These are phyloP conservation scores for Piper longum DNA, from an alignment of 164 flowering plant genomes.

Conservation along the genomic window DNA sequence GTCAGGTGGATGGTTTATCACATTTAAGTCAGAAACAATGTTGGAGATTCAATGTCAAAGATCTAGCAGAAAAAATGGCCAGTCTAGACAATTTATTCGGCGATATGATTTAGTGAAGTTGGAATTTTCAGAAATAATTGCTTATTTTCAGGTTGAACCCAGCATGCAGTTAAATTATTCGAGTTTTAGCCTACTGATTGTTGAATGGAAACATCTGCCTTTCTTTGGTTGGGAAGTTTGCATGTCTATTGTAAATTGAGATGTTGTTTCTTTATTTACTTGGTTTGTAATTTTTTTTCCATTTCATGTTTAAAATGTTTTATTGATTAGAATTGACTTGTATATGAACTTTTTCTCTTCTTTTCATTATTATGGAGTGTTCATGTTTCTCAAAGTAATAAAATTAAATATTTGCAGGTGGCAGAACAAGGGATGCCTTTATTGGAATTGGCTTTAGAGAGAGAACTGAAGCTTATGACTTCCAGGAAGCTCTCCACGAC, in stretches of 20 bases:
- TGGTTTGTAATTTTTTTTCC: not conserved
- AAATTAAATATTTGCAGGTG: slow-evolving; percentile 31
- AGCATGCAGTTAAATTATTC: not conserved
- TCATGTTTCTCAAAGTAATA: not conserved
- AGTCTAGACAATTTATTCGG: too few relatives aligned
- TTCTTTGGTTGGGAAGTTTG: not conserved
- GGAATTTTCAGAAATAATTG: too few relatives aligned
- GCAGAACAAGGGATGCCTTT: slow-evolving; percentile 89
- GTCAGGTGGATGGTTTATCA: not conserved
- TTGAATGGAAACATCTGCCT: not conserved
- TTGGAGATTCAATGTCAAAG: too few relatives aligned
- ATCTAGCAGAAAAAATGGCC: too few relatives aligned
- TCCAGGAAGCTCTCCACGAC: slow-evolving; percentile 97
- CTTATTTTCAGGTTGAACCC: not conserved
- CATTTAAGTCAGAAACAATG: too few relatives aligned
- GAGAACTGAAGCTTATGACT: slow-evolving; percentile 91
- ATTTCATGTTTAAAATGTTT: not conserved
- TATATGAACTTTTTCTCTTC: not conserved
- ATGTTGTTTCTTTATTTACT: not conserved
- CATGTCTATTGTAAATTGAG: too few relatives aligned
- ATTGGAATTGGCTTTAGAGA: slow-evolving; percentile 95
- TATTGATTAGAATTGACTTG: too few relatives aligned
- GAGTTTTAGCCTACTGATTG: not conserved
- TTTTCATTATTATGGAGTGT: not conserved
- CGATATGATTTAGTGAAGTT: too few relatives aligned